These are phyloP conservation scores for Neoboletus magnificus DNA, from an alignment of 768 basidiomycete genomes.

Conservation along the genomic window DNA sequence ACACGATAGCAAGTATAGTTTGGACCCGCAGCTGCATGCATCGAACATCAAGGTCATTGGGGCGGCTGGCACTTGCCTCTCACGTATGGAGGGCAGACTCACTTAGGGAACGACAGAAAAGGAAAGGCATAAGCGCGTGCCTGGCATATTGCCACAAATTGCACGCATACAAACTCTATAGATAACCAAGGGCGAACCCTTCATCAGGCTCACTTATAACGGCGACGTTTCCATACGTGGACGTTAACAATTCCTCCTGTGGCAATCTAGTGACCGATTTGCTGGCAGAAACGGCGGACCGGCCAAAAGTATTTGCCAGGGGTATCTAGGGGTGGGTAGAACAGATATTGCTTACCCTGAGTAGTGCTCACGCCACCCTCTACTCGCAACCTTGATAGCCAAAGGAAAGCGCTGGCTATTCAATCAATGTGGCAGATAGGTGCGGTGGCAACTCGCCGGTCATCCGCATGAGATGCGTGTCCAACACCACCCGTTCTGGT, in stretches of 20 bases:
- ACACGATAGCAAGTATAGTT: constrained; percentile 18
- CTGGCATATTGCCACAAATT: constrained; percentile 14
- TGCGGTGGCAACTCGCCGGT: constrained; percentile 25
- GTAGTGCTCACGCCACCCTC: constrained; percentile 14
- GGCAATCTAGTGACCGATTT: constrained; percentile 4
- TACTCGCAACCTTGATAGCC: constrained; percentile 16
- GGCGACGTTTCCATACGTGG: constrained; percentile 8
- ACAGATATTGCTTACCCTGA: constrained; percentile 18
- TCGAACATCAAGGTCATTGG: constrained; percentile 7
- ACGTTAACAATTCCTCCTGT: neutral
- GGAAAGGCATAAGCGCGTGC: constrained; percentile 16
- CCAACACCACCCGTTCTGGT: constrained; percentile 12
- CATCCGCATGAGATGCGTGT: constrained; percentile 17
- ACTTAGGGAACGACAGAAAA: neutral
- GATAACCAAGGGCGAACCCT: constrained; percentile 11
- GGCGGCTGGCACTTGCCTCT: constrained; percentile 7
- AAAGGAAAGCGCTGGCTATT: constrained; percentile 8
- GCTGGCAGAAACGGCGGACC: constrained; percentile 7
- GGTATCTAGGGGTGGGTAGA: constrained; percentile 10
- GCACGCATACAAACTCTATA: constrained; percentile 3
- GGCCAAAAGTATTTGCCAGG: constrained; percentile 16
- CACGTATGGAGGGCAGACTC: constrained; percentile 6
- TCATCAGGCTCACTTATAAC: constrained; percentile 7
- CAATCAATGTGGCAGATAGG: constrained; percentile 18
- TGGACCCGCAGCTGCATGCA: neutral